A percentile compares a stretch with the other conserved stretches of the same genome.
Evolutionary conservation across 1,284 basidiomycete genomes (phyloP).

Genomic region (Austroboletus novae-zelandiae): DNA sequence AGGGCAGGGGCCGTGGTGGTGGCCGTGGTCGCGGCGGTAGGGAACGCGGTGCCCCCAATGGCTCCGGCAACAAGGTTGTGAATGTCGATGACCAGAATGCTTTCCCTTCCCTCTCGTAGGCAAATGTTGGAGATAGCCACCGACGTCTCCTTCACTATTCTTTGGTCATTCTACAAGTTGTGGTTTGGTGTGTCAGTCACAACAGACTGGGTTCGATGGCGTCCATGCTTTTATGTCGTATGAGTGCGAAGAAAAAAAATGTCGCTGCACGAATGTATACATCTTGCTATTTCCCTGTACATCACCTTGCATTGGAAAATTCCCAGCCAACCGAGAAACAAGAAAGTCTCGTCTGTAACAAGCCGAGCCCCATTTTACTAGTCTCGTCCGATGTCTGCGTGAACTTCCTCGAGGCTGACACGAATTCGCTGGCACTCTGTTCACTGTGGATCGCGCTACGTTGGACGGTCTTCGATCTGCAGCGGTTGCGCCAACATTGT

Average conservation of each 20-base stretch:
- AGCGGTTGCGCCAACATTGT: conserved; percentile 8
- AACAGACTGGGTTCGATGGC: conserved; percentile 10
- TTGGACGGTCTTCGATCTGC: not conserved
- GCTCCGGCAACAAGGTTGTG: conserved; percentile 38
- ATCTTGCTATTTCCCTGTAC: conserved; percentile 15
- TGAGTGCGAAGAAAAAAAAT: conserved; percentile 13
- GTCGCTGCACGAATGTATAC: conserved; percentile 9
- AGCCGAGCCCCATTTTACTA: conserved; percentile 5
- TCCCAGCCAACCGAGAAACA: conserved; percentile 1
- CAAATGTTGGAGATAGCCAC: conserved; percentile 7
- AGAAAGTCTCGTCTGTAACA: not conserved
- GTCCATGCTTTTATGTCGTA: conserved; percentile 6
- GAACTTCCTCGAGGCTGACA: conserved; percentile 23
- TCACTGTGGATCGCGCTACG: not conserved
- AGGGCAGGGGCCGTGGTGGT: conserved; percentile 31
- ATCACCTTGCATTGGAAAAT: not conserved
- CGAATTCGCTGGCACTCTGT: not conserved
- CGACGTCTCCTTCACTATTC: conserved; percentile 5
- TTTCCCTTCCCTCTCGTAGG: conserved; percentile 79
- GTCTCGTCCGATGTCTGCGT: conserved; percentile 13
- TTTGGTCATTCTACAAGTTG: conserved; percentile 9
- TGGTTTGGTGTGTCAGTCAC: conserved; percentile 8
- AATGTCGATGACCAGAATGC: conserved; percentile 77
- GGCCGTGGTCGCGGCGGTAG: conserved; percentile 47
- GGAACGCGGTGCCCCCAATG: conserved; percentile 32